Conservation (phyloP, 2,329 filamentous ascomycete species). For the Sarocladium oryzae region DNA sequence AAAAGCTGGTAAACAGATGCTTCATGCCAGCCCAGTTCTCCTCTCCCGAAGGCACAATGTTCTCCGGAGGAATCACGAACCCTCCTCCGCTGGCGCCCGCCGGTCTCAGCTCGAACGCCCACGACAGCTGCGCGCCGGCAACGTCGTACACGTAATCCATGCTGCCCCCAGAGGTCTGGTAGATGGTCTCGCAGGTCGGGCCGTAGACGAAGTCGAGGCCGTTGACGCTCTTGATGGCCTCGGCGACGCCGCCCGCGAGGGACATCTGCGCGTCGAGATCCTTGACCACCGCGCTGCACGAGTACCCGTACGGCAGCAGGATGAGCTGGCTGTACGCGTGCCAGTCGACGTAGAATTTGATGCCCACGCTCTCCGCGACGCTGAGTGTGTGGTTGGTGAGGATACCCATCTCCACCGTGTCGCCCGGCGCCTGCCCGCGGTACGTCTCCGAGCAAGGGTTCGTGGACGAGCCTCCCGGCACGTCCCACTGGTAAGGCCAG, state of each 20-base stretch:
- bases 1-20: conserved; percentile 40
- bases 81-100: conserved; percentile 24
- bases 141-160: conserved; percentile 34
- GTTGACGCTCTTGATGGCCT: conserved; percentile 36
- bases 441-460: conserved; percentile 40
- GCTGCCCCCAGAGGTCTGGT: conserved; percentile 38
- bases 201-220: conserved; percentile 30
- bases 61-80: conserved; percentile 27
- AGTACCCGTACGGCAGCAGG: conserved; percentile 49
- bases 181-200: conserved; percentile 50
- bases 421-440: conserved; percentile 29
- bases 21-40: conserved; percentile 39
- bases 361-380: conserved; percentile 25
- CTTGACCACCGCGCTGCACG: conserved; percentile 36
- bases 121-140: conserved; percentile 26
- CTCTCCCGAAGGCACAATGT: conserved; percentile 29
- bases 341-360: conserved; percentile 54
- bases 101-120: conserved; percentile 24
- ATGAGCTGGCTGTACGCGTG: conserved; percentile 53
- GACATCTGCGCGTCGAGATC: conserved; percentile 37
- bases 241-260: conserved; percentile 36
- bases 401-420: conserved; percentile 40
- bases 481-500: conserved; percentile 45
- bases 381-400: conserved; percentile 28
- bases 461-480: conserved; percentile 37